phyloP scores from a whole-genome alignment of 495 filamentous ascomycete species.

The Lasiosphaeriaceae sp. region DNA sequence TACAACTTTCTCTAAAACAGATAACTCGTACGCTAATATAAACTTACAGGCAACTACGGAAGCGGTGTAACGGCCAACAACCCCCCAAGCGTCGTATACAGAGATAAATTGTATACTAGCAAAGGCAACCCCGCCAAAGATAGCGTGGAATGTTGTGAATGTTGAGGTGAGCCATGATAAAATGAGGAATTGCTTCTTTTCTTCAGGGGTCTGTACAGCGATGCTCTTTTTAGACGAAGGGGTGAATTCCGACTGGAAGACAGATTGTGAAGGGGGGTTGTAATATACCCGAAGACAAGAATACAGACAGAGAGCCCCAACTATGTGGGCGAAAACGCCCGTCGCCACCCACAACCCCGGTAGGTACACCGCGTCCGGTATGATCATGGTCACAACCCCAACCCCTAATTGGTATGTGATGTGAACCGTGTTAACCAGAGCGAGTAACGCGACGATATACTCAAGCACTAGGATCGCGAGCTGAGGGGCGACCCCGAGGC shows the following conservation, averaged over 20 bases:
- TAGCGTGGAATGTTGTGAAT: conserved; percentile 13
- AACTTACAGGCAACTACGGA: conserved; percentile 20
- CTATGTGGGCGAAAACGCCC: conserved; percentile 14
- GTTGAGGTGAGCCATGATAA: conserved; percentile 16
- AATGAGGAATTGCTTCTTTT: conserved; percentile 10
- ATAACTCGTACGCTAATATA: conserved; percentile 17
- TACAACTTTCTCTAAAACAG: neutral
- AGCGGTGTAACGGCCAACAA: conserved; percentile 15
- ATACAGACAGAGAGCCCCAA: conserved; percentile 5
- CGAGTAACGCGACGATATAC: conserved; percentile 18
- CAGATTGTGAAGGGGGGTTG: neutral
- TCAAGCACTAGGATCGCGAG: conserved; percentile 8
- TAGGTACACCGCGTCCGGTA: conserved; percentile 13
- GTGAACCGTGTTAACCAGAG: neutral
- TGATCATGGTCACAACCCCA: conserved; percentile 18
- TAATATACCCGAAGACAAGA: neutral
- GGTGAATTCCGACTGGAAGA: conserved; percentile 3
- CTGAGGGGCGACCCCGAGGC: conserved; percentile 9
- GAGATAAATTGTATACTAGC: conserved; percentile 25
- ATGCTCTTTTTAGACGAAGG: conserved; percentile 7
- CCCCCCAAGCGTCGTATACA: conserved; percentile 14
- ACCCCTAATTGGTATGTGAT: conserved; percentile 14
- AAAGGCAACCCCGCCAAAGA: conserved; percentile 22
- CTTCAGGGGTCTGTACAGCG: conserved; percentile 8
- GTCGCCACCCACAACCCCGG: conserved; percentile 17